Evolutionary conservation across 1,139 yeast species (phyloP).

Genomic region (Scheffersomyces stambukii): DNA sequence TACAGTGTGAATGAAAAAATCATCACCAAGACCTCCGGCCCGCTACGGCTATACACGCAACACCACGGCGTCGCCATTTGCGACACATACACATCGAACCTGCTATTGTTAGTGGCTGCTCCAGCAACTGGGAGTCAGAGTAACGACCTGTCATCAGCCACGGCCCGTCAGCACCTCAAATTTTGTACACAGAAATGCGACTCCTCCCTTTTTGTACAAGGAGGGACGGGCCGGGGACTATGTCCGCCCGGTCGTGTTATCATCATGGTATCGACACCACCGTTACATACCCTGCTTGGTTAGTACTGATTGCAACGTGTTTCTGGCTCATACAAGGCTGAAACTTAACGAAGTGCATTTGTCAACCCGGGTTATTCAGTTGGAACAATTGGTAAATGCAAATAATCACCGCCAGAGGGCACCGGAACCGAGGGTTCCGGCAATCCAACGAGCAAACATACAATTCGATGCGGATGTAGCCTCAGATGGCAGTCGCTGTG

Average conservation of each 20-base stretch:
- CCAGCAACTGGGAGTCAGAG: slow-evolving; percentile 20
- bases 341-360: slow-evolving; percentile 77
- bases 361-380: slow-evolving; percentile 73
- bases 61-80: too few relatives aligned
- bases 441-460: slow-evolving; percentile 1
- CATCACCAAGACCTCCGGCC: slow-evolving; percentile 33
- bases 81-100: too few relatives aligned
- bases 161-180: slow-evolving; percentile 49
- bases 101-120: slow-evolving; percentile 1
- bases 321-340: slow-evolving; percentile 79
- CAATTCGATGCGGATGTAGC: too few relatives aligned
- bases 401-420: slow-evolving; percentile 67
- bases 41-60: too few relatives aligned
- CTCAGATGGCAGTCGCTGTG: too few relatives aligned
- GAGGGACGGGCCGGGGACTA: slow-evolving; percentile 47
- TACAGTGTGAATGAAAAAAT: slow-evolving; percentile 62
- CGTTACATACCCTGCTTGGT: slow-evolving; percentile 4
- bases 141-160: slow-evolving; percentile 68
- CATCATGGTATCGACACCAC: slow-evolving; percentile 38
- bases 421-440: too few relatives aligned
- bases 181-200: slow-evolving; percentile 66
- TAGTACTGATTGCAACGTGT: slow-evolving; percentile 2
- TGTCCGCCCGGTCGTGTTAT: slow-evolving; percentile 84
- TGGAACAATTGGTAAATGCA: slow-evolving; percentile 79
- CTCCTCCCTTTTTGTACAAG: slow-evolving; percentile 52